Percentiles rank a stretch among this genome's conserved stretches.
Evolutionary conservation across 352 stramenopile genomes (phyloP).

Genomic region (Globisporangium takayamanum): DNA sequence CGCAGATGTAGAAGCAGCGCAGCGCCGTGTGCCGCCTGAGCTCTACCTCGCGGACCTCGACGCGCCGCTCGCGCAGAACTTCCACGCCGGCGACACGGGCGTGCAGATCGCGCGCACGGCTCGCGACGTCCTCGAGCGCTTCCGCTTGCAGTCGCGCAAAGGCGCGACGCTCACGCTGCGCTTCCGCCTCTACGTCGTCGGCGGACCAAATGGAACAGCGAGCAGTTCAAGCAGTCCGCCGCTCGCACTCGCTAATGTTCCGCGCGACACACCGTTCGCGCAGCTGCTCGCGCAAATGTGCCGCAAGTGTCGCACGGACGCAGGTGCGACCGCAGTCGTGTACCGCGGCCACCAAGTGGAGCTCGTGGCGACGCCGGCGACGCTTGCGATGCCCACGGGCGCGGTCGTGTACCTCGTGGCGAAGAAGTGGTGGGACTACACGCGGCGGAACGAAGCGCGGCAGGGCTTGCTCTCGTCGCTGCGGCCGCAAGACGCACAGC

Average conservation of each 20-base stretch:
- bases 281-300: slow-evolving; percentile 35
- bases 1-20: slow-evolving; percentile 30
- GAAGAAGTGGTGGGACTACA: slow-evolving; percentile 50
- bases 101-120: slow-evolving; percentile 12
- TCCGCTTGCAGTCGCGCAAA: slow-evolving; percentile 32
- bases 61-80: slow-evolving; percentile 10
- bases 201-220: slow-evolving; percentile 1
- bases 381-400: slow-evolving; percentile 31
- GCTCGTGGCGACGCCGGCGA: slow-evolving; percentile 19
- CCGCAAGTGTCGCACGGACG: slow-evolving; percentile 28
- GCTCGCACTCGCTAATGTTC: slow-evolving; percentile 24
- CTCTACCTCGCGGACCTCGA: slow-evolving; percentile 19
- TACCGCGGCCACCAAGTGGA: slow-evolving; percentile 48
- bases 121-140: slow-evolving; percentile 16
- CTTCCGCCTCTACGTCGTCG: slow-evolving; percentile 26
- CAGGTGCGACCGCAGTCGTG: slow-evolving; percentile 20
- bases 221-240: slow-evolving; percentile 8
- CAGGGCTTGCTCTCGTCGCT: slow-evolving; percentile 40
- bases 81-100: slow-evolving; percentile 9
- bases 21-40: slow-evolving; percentile 12
- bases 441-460: slow-evolving; percentile 41
- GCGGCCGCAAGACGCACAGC: slow-evolving; percentile 36
- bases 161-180: slow-evolving; percentile 34
- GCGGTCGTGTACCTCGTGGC: slow-evolving; percentile 43
- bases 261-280: slow-evolving; percentile 24